Percentiles rank a stretch among this genome's conserved stretches.
These are phyloP conservation scores for Phenoliferia sp. DNA, from an alignment of 1,284 basidiomycete species.

Conservation along the genomic window DNA sequence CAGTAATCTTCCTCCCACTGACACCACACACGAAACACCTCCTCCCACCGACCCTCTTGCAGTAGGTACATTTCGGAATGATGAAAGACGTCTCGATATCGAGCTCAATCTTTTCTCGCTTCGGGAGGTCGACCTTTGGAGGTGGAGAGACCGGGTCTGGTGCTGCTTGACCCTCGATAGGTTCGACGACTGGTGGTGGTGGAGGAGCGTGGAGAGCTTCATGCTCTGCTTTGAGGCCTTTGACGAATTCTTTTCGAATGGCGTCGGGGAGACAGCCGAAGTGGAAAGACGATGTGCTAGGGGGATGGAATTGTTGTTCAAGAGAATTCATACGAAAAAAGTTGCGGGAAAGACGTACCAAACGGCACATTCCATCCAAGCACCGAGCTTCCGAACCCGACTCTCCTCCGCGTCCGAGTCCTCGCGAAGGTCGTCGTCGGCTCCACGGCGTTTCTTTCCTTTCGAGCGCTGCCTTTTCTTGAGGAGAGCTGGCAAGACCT, in stretches of 20 bases:
- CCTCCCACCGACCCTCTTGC: slow-evolving; percentile 26
- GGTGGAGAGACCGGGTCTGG: not conserved
- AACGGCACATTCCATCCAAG: slow-evolving; percentile 29
- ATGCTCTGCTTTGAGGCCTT: slow-evolving; percentile 17
- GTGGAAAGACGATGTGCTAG: slow-evolving; percentile 24
- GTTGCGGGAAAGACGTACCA: slow-evolving; percentile 13
- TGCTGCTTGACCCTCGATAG: not conserved
- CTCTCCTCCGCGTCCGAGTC: slow-evolving; percentile 13
- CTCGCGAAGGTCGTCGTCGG: slow-evolving; percentile 3
- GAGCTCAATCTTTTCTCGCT: slow-evolving; percentile 23
- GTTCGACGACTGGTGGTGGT: not conserved
- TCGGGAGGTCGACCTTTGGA: slow-evolving; percentile 2
- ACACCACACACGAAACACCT: slow-evolving; percentile 30
- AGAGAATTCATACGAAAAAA: not conserved
- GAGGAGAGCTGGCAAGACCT: slow-evolving; percentile 3
- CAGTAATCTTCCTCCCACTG: slow-evolving; percentile 12
- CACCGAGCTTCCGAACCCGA: slow-evolving; percentile 12
- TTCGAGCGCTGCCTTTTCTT: slow-evolving; percentile 5
- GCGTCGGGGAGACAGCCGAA: slow-evolving; percentile 20
- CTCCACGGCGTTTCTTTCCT: not conserved
- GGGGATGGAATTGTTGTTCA: not conserved
- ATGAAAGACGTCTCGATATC: slow-evolving; percentile 17
- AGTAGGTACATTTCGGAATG: slow-evolving; percentile 30
- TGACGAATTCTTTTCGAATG: slow-evolving; percentile 14
- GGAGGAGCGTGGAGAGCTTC: not conserved